A percentile compares a stretch with the other conserved stretches of the same genome.
These are phyloP conservation scores for Calycina marina DNA, from an alignment of 2,329 filamentous ascomycete genomes.

Conservation along the genomic window DNA sequence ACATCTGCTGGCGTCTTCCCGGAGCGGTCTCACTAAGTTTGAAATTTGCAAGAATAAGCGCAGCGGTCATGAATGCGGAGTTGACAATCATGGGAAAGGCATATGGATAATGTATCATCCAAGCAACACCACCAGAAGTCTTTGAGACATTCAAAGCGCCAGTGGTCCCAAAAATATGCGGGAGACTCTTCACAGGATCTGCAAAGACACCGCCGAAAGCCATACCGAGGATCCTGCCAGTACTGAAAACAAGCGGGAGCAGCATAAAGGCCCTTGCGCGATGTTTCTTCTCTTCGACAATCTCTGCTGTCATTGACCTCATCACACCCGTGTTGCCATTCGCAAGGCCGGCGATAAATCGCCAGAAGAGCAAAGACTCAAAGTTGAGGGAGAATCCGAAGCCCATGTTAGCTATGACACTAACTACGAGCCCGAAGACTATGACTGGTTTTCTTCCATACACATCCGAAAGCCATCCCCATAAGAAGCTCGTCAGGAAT, in stretches of 20 bases:
- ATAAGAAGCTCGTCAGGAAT: conserved; percentile 68
- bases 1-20: background rate
- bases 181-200: conserved; percentile 23
- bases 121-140: conserved; percentile 24
- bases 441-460: conserved; percentile 66
- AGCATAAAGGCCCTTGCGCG: conserved; percentile 38
- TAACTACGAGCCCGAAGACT: conserved; percentile 54
- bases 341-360: conserved; percentile 61
- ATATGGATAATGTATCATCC: conserved; percentile 28
- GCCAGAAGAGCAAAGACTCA: conserved; percentile 41
- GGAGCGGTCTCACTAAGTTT: conserved; percentile 22
- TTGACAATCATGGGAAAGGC: conserved; percentile 28
- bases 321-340: conserved; percentile 62
- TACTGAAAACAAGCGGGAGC: conserved; percentile 51
- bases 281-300: conserved; percentile 56
- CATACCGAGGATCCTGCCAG: conserved; percentile 22
- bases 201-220: conserved; percentile 27
- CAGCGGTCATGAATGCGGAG: conserved; percentile 14
- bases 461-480: conserved; percentile 56
- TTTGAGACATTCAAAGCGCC: conserved; percentile 23
- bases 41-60: conserved; percentile 22
- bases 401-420: conserved; percentile 38
- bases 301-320: conserved; percentile 59
- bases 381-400: conserved; percentile 58
- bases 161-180: conserved; percentile 27